Evolutionary conservation across 805 yeast genomes (phyloP).

Genomic region (Monosporozyma solicola): DNA sequence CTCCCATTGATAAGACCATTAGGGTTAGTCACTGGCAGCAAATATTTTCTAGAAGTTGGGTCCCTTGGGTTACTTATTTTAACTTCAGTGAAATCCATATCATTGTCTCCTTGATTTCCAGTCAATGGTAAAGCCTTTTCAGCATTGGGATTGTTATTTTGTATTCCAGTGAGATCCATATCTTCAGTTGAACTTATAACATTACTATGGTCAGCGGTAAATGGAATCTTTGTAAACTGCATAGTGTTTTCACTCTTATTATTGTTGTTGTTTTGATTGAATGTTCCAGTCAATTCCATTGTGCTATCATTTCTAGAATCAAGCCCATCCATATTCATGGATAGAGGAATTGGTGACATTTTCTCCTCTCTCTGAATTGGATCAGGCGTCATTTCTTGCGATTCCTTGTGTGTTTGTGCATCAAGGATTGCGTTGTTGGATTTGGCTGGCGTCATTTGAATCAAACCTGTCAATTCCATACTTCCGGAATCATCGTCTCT

Average conservation of each 20-base stretch:
- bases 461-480: slow-evolving; percentile 9
- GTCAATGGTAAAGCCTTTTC: background rate
- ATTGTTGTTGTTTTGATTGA: background rate
- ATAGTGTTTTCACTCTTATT: background rate
- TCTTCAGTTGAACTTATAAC: background rate
- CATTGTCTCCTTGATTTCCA: background rate
- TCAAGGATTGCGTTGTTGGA: background rate
- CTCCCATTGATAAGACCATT: background rate
- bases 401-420: background rate
- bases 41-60: background rate
- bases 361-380: slow-evolving; percentile 4
- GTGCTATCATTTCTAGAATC: slow-evolving; percentile 1
- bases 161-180: slow-evolving; percentile 10
- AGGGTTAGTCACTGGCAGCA: background rate
- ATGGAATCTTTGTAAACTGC: slow-evolving; percentile 2
- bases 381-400: slow-evolving; percentile 1
- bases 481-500: slow-evolving; percentile 1
- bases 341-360: slow-evolving; percentile 6
- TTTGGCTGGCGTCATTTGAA: background rate
- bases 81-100: slow-evolving; percentile 1
- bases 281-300: slow-evolving; percentile 11
- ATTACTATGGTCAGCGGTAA: background rate
- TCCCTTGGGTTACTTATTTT: background rate
- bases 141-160: background rate
- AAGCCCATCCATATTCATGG: background rate